These are phyloP conservation scores for Ustilago bromivora DNA, from an alignment of 1,284 basidiomycete species.

Conservation along the genomic window DNA sequence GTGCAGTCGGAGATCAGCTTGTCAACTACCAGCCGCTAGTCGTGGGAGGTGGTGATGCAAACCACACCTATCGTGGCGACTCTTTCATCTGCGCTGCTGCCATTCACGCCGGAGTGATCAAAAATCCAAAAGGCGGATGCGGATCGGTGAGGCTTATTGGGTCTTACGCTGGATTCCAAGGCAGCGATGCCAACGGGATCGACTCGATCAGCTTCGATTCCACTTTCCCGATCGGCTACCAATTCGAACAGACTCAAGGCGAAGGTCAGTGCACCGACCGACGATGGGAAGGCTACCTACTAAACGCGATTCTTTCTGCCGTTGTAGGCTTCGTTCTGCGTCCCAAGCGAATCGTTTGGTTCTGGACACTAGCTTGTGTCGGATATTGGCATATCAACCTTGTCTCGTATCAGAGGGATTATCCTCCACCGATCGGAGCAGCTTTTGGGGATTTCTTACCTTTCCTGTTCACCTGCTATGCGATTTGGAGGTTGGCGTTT, in stretches of 20 bases:
- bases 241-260: conserved; percentile 70
- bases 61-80: conserved; percentile 78
- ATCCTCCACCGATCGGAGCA: conserved; percentile 73
- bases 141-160: conserved; percentile 78
- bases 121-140: conserved; percentile 79
- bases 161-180: conserved; percentile 79
- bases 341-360: conserved; percentile 77
- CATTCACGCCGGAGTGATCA: conserved; percentile 78
- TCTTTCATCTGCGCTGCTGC: conserved; percentile 87
- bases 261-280: conserved; percentile 78
- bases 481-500: conserved; percentile 81
- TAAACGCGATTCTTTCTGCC: conserved; percentile 71
- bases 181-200: conserved; percentile 76
- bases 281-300: conserved; percentile 71
- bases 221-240: conserved; percentile 78
- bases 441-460: conserved; percentile 84
- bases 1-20: conserved; percentile 78
- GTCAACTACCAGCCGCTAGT: conserved; percentile 80
- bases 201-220: conserved; percentile 80
- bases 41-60: conserved; percentile 78
- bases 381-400: conserved; percentile 88
- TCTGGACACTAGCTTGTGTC: conserved; percentile 80
- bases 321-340: conserved; percentile 82
- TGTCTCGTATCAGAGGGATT: conserved; percentile 80
- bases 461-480: conserved; percentile 81